Evolutionary conservation across 257 asterid species (phyloP).

Genomic region (Pogostemon cablin): DNA sequence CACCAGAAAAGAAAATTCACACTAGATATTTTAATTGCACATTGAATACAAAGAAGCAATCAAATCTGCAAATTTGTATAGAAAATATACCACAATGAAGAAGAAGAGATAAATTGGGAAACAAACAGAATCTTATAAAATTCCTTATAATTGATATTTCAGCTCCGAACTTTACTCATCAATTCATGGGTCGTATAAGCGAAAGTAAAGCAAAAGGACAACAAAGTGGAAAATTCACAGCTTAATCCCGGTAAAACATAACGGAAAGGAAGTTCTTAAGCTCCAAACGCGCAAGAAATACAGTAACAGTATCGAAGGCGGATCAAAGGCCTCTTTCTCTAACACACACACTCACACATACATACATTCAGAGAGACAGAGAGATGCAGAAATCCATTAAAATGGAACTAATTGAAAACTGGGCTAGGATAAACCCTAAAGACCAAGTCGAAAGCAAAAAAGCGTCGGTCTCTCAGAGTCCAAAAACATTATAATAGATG

Average conservation of each 20-base stretch:
- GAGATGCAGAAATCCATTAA: background rate
- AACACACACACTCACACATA: background rate
- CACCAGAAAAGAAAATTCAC: slow-evolving; percentile 26
- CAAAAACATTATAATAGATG: background rate
- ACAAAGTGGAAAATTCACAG: slow-evolving; percentile 22
- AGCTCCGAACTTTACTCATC: background rate
- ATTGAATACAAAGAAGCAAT: background rate
- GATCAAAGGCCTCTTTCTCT: background rate
- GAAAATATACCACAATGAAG: slow-evolving; percentile 6
- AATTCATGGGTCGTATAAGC: background rate
- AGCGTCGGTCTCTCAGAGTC: background rate
- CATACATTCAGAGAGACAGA: background rate
- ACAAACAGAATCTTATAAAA: background rate
- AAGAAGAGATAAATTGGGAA: background rate
- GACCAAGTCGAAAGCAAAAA: background rate
- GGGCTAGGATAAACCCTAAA: background rate
- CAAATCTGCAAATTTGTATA: background rate
- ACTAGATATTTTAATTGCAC: slow-evolving; percentile 14
- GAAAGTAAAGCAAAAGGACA: background rate
- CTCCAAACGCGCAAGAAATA: slow-evolving; percentile 13
- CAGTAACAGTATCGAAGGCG: background rate
- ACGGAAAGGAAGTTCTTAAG: background rate
- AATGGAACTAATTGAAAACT: background rate
- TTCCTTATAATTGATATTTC: background rate
- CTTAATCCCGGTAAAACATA: slow-evolving; percentile 9